Percentiles rank a stretch among this genome's conserved stretches.
These are phyloP conservation scores for Termitomyces sp. DNA, from an alignment of 768 basidiomycete species.

Conservation along the genomic window DNA sequence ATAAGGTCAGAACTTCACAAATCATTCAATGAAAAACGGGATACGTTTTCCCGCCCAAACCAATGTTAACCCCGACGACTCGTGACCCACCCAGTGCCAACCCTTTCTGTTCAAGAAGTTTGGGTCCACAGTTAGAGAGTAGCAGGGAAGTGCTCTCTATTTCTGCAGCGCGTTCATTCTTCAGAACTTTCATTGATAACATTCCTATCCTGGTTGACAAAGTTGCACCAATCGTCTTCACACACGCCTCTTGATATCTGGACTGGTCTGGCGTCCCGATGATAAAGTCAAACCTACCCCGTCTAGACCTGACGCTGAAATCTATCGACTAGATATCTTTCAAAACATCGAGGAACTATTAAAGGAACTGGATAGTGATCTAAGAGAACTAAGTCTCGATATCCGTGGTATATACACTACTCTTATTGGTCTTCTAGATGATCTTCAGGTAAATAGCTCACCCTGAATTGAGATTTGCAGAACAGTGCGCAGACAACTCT, in stretches of 20 bases:
- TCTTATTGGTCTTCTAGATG: background rate
- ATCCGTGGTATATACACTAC: constrained; percentile 50
- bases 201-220: background rate
- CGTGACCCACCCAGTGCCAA: constrained; percentile 73
- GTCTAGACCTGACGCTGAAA: too few relatives aligned
- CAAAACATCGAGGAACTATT: constrained; percentile 20
- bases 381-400: constrained; percentile 59
- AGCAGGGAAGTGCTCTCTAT: constrained; percentile 73
- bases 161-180: constrained; percentile 77
- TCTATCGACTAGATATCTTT: too few relatives aligned
- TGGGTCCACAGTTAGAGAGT: constrained; percentile 76
- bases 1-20: constrained; percentile 12
- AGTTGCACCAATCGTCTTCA: background rate
- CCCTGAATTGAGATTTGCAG: constrained; percentile 38
- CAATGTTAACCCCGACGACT: constrained; percentile 66
- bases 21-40: background rate
- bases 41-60: constrained; percentile 87
- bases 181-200: constrained; percentile 23
- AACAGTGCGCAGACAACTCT: constrained; percentile 38
- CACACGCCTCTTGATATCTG: background rate
- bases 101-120: constrained; percentile 84
- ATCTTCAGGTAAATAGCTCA: constrained; percentile 33
- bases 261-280: constrained; percentile 38
- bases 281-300: too few relatives aligned
- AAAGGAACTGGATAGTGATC: constrained; percentile 41